phyloP scores from a whole-genome alignment of 2,329 filamentous ascomycete species.

The Paecilomyces dactylethromorphus region DNA sequence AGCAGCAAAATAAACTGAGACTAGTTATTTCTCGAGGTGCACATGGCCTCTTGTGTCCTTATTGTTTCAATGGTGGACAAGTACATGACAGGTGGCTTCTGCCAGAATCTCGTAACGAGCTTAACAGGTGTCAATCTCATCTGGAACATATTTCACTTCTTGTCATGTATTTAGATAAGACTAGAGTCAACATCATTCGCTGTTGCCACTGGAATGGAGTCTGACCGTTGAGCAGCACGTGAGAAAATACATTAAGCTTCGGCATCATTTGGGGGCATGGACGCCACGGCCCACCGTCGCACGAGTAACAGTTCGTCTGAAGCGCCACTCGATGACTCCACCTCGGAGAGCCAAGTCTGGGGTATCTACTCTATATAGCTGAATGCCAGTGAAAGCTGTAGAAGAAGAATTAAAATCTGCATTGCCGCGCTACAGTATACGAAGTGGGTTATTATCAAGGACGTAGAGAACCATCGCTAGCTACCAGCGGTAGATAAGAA shows the following conservation, averaged over 20 bases:
- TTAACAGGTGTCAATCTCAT: no score
- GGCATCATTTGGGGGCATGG: not conserved
- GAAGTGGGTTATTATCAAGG: conserved; percentile 37
- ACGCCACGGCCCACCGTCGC: not conserved
- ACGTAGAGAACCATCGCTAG: conserved; percentile 35
- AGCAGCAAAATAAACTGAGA: no score
- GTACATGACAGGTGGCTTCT: no score
- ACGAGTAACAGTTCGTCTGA: not conserved
- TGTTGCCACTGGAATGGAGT: not conserved
- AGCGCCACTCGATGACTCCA: not conserved
- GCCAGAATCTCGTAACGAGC: no score
- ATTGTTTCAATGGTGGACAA: no score
- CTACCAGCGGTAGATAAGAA: conserved; percentile 32
- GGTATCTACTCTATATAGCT: conserved; percentile 1
- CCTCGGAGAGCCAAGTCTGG: not conserved
- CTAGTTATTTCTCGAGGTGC: no score
- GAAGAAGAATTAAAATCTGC: conserved; percentile 26
- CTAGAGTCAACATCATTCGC: not conserved
- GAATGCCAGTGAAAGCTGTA: conserved; percentile 1
- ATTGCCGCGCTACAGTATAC: conserved; percentile 34
- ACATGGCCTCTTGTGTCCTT: no score
- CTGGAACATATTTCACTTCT: no score
- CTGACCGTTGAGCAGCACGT: not conserved
- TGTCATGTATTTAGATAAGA: no score
- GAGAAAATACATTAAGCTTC: not conserved